Percentiles rank a stretch among this genome's conserved stretches.
phyloP scores from a whole-genome alignment of 805 yeast genomes.

The Lachancea mirantina region DNA sequence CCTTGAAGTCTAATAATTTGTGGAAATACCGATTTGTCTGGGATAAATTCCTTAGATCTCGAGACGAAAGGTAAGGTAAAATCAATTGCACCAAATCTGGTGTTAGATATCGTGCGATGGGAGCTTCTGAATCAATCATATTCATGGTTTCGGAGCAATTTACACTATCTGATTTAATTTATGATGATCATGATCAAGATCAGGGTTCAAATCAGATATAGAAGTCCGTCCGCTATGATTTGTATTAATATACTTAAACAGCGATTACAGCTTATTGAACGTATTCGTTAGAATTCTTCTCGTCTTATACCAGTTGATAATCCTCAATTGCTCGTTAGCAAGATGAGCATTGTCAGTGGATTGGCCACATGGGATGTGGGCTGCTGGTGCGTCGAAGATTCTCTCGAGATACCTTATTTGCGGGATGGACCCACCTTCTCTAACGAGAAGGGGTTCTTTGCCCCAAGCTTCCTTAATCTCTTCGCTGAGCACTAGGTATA shows the following conservation, averaged over 20 bases:
- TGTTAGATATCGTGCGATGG: slow-evolving; percentile 14
- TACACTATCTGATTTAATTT: no score
- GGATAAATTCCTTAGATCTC: slow-evolving; percentile 27
- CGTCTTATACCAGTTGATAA: slow-evolving; percentile 69
- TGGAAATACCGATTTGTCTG: slow-evolving; percentile 28
- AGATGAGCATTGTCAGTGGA: slow-evolving; percentile 91
- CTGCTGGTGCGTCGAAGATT: slow-evolving; percentile 78
- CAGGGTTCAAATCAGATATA: no score
- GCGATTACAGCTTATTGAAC: slow-evolving; percentile 34
- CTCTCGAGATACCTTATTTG: slow-evolving; percentile 80
- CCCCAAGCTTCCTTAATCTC: slow-evolving; percentile 71
- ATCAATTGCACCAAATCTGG: slow-evolving; percentile 28
- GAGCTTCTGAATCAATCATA: no score
- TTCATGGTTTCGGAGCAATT: no score
- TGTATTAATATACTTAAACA: no score
- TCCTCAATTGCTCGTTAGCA: slow-evolving; percentile 75
- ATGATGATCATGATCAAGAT: no score
- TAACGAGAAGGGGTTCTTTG: slow-evolving; percentile 69
- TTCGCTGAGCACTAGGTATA: slow-evolving; percentile 57
- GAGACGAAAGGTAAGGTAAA: slow-evolving; percentile 23
- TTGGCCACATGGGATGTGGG: slow-evolving; percentile 95
- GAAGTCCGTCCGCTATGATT: no score
- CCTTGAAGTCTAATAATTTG: slow-evolving; percentile 18
- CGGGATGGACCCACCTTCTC: slow-evolving; percentile 98
- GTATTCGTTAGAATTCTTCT: slow-evolving; percentile 55